Percentiles rank a stretch among this genome's conserved stretches.
These are phyloP conservation scores for Solanum pinnatisectum DNA, from an alignment of 257 asterid species.

Conservation along the genomic window DNA sequence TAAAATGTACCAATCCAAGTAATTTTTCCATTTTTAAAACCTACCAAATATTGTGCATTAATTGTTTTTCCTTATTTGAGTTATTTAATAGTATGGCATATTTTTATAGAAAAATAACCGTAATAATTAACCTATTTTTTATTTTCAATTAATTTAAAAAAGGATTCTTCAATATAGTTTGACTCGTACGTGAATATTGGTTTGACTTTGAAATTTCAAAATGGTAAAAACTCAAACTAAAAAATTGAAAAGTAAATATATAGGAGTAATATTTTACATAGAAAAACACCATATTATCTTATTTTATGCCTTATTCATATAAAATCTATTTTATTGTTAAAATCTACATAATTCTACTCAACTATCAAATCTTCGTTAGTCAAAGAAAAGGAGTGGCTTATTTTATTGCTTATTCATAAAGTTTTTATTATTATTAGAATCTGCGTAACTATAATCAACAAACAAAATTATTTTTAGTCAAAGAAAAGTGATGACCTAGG, in stretches of 20 bases:
- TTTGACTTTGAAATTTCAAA: not conserved
- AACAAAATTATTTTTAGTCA: not conserved
- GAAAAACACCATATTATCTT: too few species aligned
- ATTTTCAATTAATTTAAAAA: not conserved
- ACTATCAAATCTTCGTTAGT: too few species aligned
- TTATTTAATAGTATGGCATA: not conserved
- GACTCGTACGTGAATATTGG: not conserved
- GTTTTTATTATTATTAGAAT: not conserved
- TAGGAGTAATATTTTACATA: not conserved
- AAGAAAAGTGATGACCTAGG: not conserved
- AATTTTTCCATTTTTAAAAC: too few species aligned
- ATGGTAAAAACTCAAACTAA: not conserved
- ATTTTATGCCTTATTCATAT: not conserved
- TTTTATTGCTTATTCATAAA: too few species aligned
- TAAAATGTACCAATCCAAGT: too few species aligned
- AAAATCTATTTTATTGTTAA: too few species aligned
- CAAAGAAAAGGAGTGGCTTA: too few species aligned
- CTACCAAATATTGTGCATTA: not conserved
- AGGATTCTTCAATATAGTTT: not conserved
- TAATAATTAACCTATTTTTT: not conserved
- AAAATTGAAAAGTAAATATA: not conserved
- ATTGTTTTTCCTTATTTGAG: not conserved
- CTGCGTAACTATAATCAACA: not conserved
- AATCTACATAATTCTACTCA: too few species aligned
- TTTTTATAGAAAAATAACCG: not conserved